Evolutionary conservation across 306 rosid genomes (phyloP), one percentile per base, ranked within the genome.

Genomic region (Cucumis melo): DNA sequence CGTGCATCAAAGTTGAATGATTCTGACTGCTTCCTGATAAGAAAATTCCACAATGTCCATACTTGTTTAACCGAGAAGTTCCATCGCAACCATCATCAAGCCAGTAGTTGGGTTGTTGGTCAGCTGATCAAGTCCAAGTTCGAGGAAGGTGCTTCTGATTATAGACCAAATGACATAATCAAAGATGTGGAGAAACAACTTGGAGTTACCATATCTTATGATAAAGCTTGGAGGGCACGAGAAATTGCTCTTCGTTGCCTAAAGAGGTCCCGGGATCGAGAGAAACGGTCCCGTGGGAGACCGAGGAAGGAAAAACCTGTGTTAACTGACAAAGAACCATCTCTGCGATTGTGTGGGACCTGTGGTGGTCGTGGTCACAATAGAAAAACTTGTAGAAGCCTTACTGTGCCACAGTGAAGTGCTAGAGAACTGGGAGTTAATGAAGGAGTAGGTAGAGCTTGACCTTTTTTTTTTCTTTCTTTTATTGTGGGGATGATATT

Each of bases 121-220:
- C 82, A 82, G 24, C 53, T 55, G 48, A 27, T 74, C 7, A 82
- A 74, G 65, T 65, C 85, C 42, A 78, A 78, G 65, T 74, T 32
- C 7, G 77, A 67, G 61, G 79, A 77, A 39, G 61, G 36, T 20
- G 57, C 61, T 4, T 59, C 59, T 34, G 59, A 56, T 51, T 81
- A 53, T 65, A 39, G 72, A 50, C 84, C 84, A 48, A 78, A 54
- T 67, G 84, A 78, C 48, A 81, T 81, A 76, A 81, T 81, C 17
- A 62, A 77, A 11, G 84, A 78, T 53, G 77, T 78, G 5, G 58
- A 44, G 46, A 21, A 36, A 42, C 78, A 81, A 16, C 55, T 81
- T 23, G 76, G 81, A 39, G 66, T 81, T n/a, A 81, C 68, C 3
- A 72, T 78, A 61, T 77, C 78, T 21, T 81, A 81, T 15, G 55